A percentile compares a stretch with the other conserved stretches of the same genome.
Conservation (phyloP, 176 grass and related monocot species). For the Areca catechu region DNA sequence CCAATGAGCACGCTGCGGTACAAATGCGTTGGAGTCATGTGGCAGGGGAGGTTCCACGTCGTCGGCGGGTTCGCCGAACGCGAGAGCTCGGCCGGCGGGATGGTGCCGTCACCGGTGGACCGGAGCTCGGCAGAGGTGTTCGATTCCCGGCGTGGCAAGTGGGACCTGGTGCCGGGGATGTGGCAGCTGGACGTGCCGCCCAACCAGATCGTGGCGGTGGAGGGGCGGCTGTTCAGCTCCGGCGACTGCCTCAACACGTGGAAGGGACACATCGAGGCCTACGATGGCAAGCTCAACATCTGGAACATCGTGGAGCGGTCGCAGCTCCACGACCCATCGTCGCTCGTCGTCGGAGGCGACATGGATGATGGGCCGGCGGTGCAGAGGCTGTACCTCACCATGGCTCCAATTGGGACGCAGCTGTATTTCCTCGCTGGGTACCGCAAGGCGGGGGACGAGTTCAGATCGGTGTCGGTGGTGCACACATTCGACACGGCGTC, state of each 20-base stretch:
- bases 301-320: conserved; percentile 61
- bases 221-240: conserved; percentile 51
- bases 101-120: conserved; percentile 41
- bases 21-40: conserved; percentile 58
- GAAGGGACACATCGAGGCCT: conserved; percentile 60
- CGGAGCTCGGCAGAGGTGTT: conserved; percentile 71
- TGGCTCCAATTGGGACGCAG: conserved; percentile 32
- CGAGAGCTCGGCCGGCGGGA: conserved; percentile 17
- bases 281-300: conserved; percentile 66
- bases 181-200: conserved; percentile 77
- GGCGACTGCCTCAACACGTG: conserved; percentile 69
- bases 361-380: conserved; percentile 4
- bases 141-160: conserved; percentile 21
- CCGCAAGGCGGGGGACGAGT: conserved; percentile 12
- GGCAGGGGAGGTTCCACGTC: conserved; percentile 61
- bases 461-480: conserved; percentile 35
- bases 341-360: conserved; percentile 26
- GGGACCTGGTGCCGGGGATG: conserved; percentile 67
- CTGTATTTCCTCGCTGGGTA: conserved; percentile 59
- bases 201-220: conserved; percentile 55
- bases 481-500: conserved; percentile 44
- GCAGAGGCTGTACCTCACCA: conserved; percentile 40
- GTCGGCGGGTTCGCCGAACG: conserved; percentile 52
- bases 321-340: conserved; percentile 26
- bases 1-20: conserved; percentile 53